Conservation (phyloP, 345 rosid genomes). For the Salix dunnii region DNA sequence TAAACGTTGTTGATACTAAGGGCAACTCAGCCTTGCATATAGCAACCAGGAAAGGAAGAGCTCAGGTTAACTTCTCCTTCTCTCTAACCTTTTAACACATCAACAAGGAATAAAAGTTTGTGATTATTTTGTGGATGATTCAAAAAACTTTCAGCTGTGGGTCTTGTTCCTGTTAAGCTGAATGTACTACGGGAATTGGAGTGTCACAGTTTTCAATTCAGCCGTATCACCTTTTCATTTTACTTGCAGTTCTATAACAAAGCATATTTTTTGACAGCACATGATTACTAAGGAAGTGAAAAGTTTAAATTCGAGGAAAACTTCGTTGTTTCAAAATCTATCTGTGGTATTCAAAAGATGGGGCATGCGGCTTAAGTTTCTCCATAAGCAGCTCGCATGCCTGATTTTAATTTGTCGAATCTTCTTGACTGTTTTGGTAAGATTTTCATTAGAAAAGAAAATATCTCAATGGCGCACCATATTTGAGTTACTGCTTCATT, state of each 20-base stretch:
- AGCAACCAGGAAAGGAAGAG: constrained; percentile 78
- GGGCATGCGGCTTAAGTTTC: neutral
- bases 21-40: constrained; percentile 82
- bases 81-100: neutral
- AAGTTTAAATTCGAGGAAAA: no score
- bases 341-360: neutral
- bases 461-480: neutral
- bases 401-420: neutral
- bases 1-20: constrained; percentile 68
- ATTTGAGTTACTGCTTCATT: neutral
- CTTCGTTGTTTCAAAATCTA: no score
- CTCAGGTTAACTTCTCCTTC: constrained; percentile 39
- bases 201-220: no score
- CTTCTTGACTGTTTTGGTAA: no score
- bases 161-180: no score
- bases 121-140: no score
- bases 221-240: neutral
- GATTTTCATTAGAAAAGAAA: neutral
- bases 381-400: neutral
- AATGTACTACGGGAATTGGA: no score
- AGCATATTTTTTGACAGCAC: no score
- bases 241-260: no score
- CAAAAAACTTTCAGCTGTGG: no score
- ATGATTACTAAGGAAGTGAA: no score
- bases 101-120: no score